Evolutionary conservation across 768 basidiomycete genomes (phyloP), one percentile per base, ranked within the genome.

Genomic region (Multifurca ochricompacta): DNA sequence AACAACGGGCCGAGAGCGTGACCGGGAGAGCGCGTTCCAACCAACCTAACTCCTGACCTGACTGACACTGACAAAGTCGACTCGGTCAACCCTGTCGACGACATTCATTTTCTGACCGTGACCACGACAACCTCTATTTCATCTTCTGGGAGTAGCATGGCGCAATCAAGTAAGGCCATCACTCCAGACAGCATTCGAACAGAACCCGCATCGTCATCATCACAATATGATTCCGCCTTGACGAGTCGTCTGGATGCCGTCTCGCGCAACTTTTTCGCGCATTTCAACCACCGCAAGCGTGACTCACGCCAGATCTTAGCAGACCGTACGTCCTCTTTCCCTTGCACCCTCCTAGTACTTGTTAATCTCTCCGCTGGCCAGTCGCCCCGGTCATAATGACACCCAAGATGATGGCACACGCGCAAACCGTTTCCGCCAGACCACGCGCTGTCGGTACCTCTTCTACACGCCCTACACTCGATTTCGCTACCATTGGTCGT

Each of bases 371-470:
- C 21, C 34, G 39, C 52, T 46, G 32, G 53, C 45, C 64, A 83
- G 91, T 93, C 67, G 90, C 90, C 13, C 90, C 90, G 11, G 83
- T 84, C 57, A 88, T 93, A 62, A 90, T 93, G 88, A 91, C 89
- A 2, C 90, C 91, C 21, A 76, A 82, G 52, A 84, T 91, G 80
- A 79, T 91, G 57, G 80, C 77, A 55, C 78, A 81, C 19, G 77
- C 85, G 6, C 76, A 85, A 3, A 82, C 82, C n/a, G 78, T 80
- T 3, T 78, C 82, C n/a, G 76, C 82, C 25, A 71, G 78, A 37
- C 59, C 75, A 2, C 69, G 70, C 41, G 63, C 64, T 6, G 56
- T 68, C 16, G 59, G 70, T 36, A 60, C 75, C 35, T 65, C 75
- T 10, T 36, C 53, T 16, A 41, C 57, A 52, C 67, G 68, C 28